Conservation (phyloP, 2,329 filamentous ascomycete genomes). For the Stromatinia cepivora region DNA sequence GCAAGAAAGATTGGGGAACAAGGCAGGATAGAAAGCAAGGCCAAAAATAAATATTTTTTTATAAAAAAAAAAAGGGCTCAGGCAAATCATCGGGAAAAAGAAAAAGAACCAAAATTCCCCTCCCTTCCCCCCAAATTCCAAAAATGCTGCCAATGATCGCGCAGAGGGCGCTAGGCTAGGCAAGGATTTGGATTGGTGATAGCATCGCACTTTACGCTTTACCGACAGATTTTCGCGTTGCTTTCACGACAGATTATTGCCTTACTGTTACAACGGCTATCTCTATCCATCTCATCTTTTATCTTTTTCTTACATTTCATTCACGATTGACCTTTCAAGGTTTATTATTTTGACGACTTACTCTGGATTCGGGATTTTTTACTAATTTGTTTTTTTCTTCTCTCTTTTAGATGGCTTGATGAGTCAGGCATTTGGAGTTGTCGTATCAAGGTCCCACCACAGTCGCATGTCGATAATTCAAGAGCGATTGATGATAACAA, state of each 20-base stretch:
- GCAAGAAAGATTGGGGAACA: constrained; percentile 3
- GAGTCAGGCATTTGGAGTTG: constrained; percentile 39
- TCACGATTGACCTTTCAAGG: background rate
- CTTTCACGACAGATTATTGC: background rate
- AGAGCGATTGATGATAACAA: constrained; percentile 22
- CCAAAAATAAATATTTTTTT: background rate
- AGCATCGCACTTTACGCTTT: constrained; percentile 18
- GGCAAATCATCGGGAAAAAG: background rate
- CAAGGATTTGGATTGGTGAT: constrained; percentile 18
- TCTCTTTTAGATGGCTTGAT: constrained; percentile 38
- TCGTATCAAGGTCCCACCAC: constrained; percentile 39
- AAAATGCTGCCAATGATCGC: constrained; percentile 2
- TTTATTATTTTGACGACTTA: background rate
- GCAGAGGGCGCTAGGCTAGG: constrained; percentile 7
- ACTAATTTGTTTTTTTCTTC: constrained; percentile 20
- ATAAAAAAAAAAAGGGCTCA: background rate
- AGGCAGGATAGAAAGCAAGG: background rate
- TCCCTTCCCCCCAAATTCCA: background rate
- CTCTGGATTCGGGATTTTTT: constrained; percentile 1
- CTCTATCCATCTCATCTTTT: background rate
- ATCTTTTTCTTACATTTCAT: constrained; percentile 10
- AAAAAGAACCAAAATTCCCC: background rate
- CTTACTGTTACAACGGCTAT: background rate
- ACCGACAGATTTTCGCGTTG: constrained; percentile 18
- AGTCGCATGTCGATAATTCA: constrained; percentile 24